These are phyloP conservation scores for Xanthoconium stramineum DNA, from an alignment of 768 basidiomycete species.

Conservation along the genomic window DNA sequence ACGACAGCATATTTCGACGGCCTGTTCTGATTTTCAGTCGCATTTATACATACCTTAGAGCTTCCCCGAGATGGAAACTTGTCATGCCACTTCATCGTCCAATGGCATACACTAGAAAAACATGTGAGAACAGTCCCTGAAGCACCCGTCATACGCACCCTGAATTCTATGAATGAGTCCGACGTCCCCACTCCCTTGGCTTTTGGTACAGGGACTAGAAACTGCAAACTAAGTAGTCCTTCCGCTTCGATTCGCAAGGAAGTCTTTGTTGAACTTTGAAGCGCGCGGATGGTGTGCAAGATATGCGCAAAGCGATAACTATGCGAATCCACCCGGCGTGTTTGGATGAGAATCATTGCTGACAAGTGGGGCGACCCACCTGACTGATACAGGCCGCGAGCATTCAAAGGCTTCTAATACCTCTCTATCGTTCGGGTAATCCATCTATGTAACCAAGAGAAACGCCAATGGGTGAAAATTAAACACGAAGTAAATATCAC, in stretches of 20 bases:
- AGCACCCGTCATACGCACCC: constrained; percentile 48
- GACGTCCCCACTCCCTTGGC: constrained; percentile 38
- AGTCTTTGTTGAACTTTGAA: constrained; percentile 83
- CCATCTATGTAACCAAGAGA: constrained; percentile 73
- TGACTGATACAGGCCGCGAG: constrained; percentile 58
- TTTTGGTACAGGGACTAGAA: constrained; percentile 68
- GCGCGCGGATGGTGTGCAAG: constrained; percentile 62
- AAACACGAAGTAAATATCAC: no score
- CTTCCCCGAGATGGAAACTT: neutral
- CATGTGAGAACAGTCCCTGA: constrained; percentile 9
- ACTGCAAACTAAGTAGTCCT: constrained; percentile 84
- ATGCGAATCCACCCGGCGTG: constrained; percentile 1
- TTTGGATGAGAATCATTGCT: neutral
- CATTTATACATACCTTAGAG: constrained; percentile 20
- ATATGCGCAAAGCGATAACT: constrained; percentile 89
- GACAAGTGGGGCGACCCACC: constrained; percentile 41
- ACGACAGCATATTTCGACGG: constrained; percentile 42
- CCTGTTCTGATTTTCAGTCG: constrained; percentile 26
- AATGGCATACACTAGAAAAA: constrained; percentile 27
- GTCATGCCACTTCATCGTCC: constrained; percentile 29
- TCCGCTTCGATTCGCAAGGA: constrained; percentile 82
- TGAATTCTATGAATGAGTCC: constrained; percentile 83
- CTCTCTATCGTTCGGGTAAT: constrained; percentile 91
- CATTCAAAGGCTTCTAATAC: constrained; percentile 92
- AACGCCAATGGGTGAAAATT: no score